Percentiles rank a stretch among this genome's conserved stretches.
Evolutionary conservation across 306 rosid species (phyloP).

Genomic region (Castanea crenata): DNA sequence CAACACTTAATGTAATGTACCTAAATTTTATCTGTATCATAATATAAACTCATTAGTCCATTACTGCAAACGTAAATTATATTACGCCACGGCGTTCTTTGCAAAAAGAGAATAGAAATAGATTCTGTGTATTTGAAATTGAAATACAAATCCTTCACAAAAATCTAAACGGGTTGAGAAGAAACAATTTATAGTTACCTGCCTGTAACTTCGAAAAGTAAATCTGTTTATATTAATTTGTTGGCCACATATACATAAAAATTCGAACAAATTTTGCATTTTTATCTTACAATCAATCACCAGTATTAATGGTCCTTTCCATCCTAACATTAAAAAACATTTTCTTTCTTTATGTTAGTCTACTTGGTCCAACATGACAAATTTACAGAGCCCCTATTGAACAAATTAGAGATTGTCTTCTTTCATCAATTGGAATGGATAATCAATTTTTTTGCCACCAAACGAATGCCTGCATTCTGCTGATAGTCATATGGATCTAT

Average conservation of each 20-base stretch:
- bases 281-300: not conserved
- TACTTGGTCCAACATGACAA: not conserved
- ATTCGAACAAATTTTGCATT: not conserved
- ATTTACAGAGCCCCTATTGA: constrained; percentile 11
- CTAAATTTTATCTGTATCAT: too few species aligned
- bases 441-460: constrained; percentile 79
- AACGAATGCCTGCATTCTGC: constrained; percentile 80
- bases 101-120: not conserved
- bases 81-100: too few species aligned
- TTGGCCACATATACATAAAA: not conserved
- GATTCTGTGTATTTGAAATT: too few species aligned
- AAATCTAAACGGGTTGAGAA: too few species aligned
- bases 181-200: too few species aligned
- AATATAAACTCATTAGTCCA: too few species aligned
- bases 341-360: not conserved
- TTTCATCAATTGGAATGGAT: constrained; percentile 49
- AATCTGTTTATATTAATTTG: not conserved
- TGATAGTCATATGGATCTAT: constrained; percentile 77
- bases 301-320: not conserved
- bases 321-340: not conserved
- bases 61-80: too few species aligned
- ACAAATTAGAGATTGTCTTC: constrained; percentile 11
- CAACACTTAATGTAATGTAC: too few species aligned
- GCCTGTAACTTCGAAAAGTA: not conserved
- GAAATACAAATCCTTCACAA: too few species aligned